These are phyloP conservation scores for Alternaria rosae DNA, from an alignment of 2,329 filamentous ascomycete species.

Conservation along the genomic window DNA sequence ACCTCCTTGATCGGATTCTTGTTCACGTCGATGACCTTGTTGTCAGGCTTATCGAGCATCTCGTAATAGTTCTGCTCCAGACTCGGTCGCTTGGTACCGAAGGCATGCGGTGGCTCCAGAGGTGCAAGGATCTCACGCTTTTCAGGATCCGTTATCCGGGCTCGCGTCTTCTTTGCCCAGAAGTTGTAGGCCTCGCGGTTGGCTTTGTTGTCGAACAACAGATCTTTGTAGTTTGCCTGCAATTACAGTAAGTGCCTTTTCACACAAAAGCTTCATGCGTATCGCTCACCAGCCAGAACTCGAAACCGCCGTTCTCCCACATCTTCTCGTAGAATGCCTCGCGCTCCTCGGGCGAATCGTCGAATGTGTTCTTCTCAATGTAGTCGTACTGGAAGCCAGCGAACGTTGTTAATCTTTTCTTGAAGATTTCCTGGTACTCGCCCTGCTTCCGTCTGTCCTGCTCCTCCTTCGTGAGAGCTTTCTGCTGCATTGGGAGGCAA, in stretches of 20 bases:
- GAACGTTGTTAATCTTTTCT: constrained; percentile 61
- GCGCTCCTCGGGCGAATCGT: constrained; percentile 53
- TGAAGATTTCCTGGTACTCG: constrained; percentile 59
- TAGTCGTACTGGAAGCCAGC: constrained; percentile 67
- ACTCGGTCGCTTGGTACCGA: constrained; percentile 57
- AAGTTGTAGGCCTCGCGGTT: constrained; percentile 57
- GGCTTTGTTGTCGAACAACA: constrained; percentile 51
- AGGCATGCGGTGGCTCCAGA: constrained; percentile 54
- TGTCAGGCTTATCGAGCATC: constrained; percentile 53
- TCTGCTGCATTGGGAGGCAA: constrained; percentile 67
- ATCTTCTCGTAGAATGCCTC: constrained; percentile 54
- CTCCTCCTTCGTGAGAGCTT: constrained; percentile 58
- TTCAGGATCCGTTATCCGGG: constrained; percentile 52
- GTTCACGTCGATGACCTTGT: constrained; percentile 54
- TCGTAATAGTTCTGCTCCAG: constrained; percentile 59
- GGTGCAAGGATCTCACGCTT: constrained; percentile 59
- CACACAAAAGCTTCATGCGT: constrained; percentile 10
- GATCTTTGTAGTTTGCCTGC: constrained; percentile 47
- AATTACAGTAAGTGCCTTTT: not conserved
- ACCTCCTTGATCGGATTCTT: constrained; percentile 52
- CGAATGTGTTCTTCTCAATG: constrained; percentile 61
- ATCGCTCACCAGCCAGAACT: constrained; percentile 55
- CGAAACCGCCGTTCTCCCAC: constrained; percentile 51
- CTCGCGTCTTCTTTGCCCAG: constrained; percentile 55
- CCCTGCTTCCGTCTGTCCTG: constrained; percentile 55